Base-by-base conservation (phyloP, 2,329 filamentous ascomycete species). In the Colletotrichum nymphaeae region DNA sequence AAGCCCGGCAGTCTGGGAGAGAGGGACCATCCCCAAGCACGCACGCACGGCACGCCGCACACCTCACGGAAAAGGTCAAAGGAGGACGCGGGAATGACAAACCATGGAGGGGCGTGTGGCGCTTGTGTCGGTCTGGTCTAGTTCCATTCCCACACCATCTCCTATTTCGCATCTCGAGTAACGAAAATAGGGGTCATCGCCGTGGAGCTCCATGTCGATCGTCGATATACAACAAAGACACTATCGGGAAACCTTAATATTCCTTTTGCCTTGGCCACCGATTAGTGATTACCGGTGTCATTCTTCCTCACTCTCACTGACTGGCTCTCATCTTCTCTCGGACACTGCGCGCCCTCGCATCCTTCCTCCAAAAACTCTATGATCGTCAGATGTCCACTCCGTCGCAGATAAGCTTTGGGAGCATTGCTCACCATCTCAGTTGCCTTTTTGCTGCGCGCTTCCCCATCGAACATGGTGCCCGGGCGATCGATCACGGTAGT, bases 371-470 rank as follows among this genome's bases (percentile, higher is more conserved):
- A 42, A 52, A 60, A 56, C 46, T 42, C 35, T 46, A 28, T 22
- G 11, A 30, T 55, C 32, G 30, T 62, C 46, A 56, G 63, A 49
- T 56, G 56, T 59, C 63, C 63, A 58, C 55, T 32, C 58, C 68
- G 63, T 71, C 63, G 56, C 56, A 71, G 49, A 57, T 71, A 62
- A 62, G 68, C 63, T 71, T 67, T 67, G 63, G 26, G 22, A 14
- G n/a, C n/a, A 46, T 58, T 62, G 26, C 32, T 58, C 35, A 8
- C 35, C 59, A 68, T 68, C 65, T 32, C 56, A 5, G 11, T 32
- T 63, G 5, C 32, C 37, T 46, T 60, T 28, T 42, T 12, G 35
- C 32, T 42, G 30, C 32, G 52, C 49, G 28, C 52, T 22, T 26
- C 60, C 26, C 57, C 59, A 58, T 49, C 67, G 60, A 59, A 59